These are phyloP conservation scores for Gaultheria prostrata DNA, from an alignment of 148 eudicot species.

Conservation along the genomic window DNA sequence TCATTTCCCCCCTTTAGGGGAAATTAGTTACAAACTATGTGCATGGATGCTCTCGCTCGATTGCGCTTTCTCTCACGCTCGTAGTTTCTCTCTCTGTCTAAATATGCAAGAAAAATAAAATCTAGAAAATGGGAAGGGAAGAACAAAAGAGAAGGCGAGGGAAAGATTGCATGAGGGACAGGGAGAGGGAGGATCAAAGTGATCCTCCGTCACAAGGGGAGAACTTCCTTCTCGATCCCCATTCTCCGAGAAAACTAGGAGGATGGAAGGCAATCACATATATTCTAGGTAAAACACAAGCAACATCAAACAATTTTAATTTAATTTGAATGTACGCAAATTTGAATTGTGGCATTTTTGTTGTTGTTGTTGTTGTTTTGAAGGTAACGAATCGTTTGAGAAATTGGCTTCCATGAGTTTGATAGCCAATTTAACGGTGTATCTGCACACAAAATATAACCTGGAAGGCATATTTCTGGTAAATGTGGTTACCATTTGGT, in stretches of 20 bases:
- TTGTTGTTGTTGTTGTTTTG: neutral
- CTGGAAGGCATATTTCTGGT: constrained; percentile 38
- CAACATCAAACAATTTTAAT: too few relatives aligned
- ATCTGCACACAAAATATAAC: constrained; percentile 41
- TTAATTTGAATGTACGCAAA: neutral
- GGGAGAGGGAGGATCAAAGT: constrained; percentile 5
- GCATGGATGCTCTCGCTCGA: neutral
- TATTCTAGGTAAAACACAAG: constrained; percentile 24
- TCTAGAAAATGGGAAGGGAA: neutral
- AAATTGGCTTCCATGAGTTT: constrained; percentile 71
- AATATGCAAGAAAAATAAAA: neutral
- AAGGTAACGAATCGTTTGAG: constrained; percentile 76
- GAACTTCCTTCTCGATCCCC: neutral
- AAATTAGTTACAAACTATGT: neutral
- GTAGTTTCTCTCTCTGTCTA: neutral
- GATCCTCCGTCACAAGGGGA: neutral
- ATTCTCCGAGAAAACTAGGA: constrained; percentile 14
- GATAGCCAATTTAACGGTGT: constrained; percentile 48
- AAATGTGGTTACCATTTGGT: constrained; percentile 46
- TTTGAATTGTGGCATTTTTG: neutral
- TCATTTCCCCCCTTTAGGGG: neutral
- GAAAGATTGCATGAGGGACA: neutral
- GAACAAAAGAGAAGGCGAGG: neutral
- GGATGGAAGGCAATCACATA: constrained; percentile 37
- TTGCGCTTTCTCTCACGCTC: neutral